Evolutionary conservation across 306 rosid species (phyloP), one percentile per base, ranked within the genome.

Genomic region (Sophora flavescens): DNA sequence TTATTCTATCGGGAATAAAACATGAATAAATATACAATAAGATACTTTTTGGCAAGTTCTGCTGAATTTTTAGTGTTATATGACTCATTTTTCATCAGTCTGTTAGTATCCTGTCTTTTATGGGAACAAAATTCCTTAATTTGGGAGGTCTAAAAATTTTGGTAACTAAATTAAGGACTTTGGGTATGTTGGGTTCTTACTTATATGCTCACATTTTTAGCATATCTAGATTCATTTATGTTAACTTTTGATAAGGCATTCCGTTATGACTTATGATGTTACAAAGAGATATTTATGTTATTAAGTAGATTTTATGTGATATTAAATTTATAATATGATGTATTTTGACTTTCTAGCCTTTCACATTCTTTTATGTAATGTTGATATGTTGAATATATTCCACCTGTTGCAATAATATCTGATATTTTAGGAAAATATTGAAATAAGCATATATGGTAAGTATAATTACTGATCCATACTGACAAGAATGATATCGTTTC

Each of bases 401-500:
- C 53, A n/a, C 54, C 48, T 54, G 17, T 10, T 57, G 50, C 8
- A 36, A 51, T 68, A 61, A 16, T 80, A 52, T 76, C 69, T 81
- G 78, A 81, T 63, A 64, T 58, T 72, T 30, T 17, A 44, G 32
- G 75, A 70, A 62, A 60, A 52, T 65, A 52, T 58, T 65, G 16
- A 69, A 78, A 51, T 28, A 64, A 59, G 35, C 51, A 76, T 73
- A 51, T 58, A 9, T 47, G 72, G 35, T 30, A 35, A 63, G 70
- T 44, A 44, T 44, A 60, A 28, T 54, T 13, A 67, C 58, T 39
- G 14, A 68, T 60, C 51, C 35, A 30, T 77, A 71, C 84, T 81
- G 75, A 82, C 74, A 56, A 22, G 50, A 54, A 81, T 64, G 77
- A 6, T 85, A 76, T 80, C 68, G 35, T 58, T 66, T 87, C 74